Base-by-base conservation (phyloP, 2,329 filamentous ascomycete species). In the Periconia digitata region DNA sequence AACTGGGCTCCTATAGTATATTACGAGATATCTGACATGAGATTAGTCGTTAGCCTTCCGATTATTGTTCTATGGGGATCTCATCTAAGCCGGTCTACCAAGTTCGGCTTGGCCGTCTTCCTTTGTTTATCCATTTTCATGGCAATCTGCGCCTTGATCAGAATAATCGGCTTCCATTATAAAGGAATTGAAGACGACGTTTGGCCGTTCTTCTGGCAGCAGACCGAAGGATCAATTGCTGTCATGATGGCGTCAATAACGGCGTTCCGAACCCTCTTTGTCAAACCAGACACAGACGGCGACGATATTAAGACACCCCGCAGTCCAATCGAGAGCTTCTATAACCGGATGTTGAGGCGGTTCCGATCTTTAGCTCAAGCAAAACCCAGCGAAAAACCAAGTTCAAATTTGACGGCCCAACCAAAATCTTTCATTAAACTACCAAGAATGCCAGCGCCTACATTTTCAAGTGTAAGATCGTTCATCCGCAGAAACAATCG, bases 221-320 rank as follows among this genome's bases (percentile, higher is more conserved):
- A 56, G 8, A 37, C 48, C 16, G 58, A 62, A 36, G 51, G 40
- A 15, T 53, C 49, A 24, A 38, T 55, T 18, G 58, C 54, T 2
- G 46, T 62, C 10, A 46, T 54, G 5, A 56, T 59, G 56, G 56
- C 52, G 12, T 61, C 58, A 2, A 20, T 61, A 13, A 59, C 56
- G 6, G 58, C 53, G 6, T 54, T 61, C 23, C 54, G 58, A 7
- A 49, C 49, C 7, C 22, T 45, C 21, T 43, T 50, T 27, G 17
- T 50, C 38, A 32, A 45, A 18, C 32, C n/a, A 15, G 24, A 27
- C 24, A 38, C 20, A 13, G 16, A 42, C 22, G 27, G 15, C 23
- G 6, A 21, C 46, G 18, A 37, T 15, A 27, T 27, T 5, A 27
- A 8, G 36, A 37, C 22, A 16, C 40, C 40, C 15, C 40, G 40